phyloP scores from a whole-genome alignment of 768 basidiomycete species.

The Russula virescens region DNA sequence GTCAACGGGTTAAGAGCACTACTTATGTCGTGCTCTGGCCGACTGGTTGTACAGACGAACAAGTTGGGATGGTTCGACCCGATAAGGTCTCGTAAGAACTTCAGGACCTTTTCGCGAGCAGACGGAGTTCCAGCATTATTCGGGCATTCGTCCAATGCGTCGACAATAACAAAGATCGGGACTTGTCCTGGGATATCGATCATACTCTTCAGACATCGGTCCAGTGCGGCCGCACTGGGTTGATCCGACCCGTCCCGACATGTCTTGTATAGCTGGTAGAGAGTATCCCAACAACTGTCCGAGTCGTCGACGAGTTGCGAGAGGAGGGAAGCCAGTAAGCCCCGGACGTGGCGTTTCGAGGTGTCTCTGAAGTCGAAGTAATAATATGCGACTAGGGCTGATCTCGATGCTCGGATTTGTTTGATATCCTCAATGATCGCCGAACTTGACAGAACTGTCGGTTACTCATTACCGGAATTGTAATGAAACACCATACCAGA shows the following conservation, averaged over 20 bases:
- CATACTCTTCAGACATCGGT: not conserved
- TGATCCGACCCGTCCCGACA: not conserved
- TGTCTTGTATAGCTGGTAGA: not conserved
- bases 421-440: not conserved
- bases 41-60: not conserved
- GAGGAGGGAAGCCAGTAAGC: not conserved
- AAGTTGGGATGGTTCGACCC: not conserved
- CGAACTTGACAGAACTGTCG: not conserved
- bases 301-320: not conserved
- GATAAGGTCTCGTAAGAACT: not conserved
- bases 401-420: not conserved
- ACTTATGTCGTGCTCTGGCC: not conserved
- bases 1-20: not conserved
- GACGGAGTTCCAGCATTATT: not conserved
- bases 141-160: not conserved
- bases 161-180: not conserved
- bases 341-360: not conserved
- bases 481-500: not conserved
- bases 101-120: not conserved
- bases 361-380: not conserved
- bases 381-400: not conserved
- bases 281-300: not conserved
- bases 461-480: too few relatives aligned
- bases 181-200: not conserved
- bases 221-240: not conserved